Conservation (phyloP, 805 yeast species). For the Saccharomycopsis guyanensis region DNA sequence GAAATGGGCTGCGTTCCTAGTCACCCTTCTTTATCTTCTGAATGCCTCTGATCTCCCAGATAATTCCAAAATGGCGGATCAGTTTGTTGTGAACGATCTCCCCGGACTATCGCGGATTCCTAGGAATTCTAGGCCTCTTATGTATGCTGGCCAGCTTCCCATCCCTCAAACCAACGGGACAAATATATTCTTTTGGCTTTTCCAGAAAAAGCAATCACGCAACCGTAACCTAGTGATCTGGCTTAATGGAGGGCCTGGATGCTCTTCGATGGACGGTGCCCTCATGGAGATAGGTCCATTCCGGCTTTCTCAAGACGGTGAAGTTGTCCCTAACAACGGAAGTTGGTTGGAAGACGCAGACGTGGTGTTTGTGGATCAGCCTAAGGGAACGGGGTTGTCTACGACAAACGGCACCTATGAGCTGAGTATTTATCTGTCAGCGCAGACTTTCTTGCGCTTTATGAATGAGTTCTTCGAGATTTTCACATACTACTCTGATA, state of each 20-base stretch:
- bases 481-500: slow-evolving; percentile 49
- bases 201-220: slow-evolving; percentile 28
- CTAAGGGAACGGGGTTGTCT: slow-evolving; percentile 72
- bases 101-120: neutral
- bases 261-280: slow-evolving; percentile 82
- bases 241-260: slow-evolving; percentile 87
- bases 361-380: slow-evolving; percentile 68
- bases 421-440: neutral
- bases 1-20: too few relatives aligned
- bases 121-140: slow-evolving; percentile 25
- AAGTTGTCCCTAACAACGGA: slow-evolving; percentile 44
- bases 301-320: slow-evolving; percentile 34
- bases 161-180: slow-evolving; percentile 42
- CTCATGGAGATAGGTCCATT: slow-evolving; percentile 73
- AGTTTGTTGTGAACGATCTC: slow-evolving; percentile 1
- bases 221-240: slow-evolving; percentile 46
- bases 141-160: slow-evolving; percentile 44
- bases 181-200: slow-evolving; percentile 63
- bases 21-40: too few relatives aligned
- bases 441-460: slow-evolving; percentile 44
- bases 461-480: slow-evolving; percentile 45
- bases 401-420: slow-evolving; percentile 34
- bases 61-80: too few relatives aligned
- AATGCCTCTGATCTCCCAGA: too few relatives aligned
- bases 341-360: slow-evolving; percentile 64